Evolutionary conservation across 2,329 filamentous ascomycete genomes (phyloP).

Genomic region (Chaetomium olivaceum): DNA sequence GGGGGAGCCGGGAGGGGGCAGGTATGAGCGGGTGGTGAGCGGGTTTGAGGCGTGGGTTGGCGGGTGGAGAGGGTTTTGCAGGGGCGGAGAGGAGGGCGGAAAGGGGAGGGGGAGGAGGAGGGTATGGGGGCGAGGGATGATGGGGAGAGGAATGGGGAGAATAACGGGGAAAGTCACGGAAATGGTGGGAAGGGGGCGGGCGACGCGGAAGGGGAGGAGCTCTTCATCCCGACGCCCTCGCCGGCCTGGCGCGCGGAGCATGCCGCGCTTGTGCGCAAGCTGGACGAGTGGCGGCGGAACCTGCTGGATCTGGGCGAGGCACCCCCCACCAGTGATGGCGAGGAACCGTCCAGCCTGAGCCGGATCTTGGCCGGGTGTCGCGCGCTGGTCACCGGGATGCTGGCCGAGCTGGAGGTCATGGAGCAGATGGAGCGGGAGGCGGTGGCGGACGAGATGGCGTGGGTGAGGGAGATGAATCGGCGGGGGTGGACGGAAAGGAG

Average conservation of each 20-base stretch:
- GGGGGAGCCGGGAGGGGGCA: slow-evolving; percentile 50
- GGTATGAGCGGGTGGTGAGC: slow-evolving; percentile 55
- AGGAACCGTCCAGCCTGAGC: slow-evolving; percentile 39
- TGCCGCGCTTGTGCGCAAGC: slow-evolving; percentile 50
- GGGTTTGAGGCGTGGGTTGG: slow-evolving; percentile 63
- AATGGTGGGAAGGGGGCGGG: neutral
- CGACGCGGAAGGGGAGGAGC: slow-evolving; percentile 30
- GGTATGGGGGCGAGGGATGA: neutral
- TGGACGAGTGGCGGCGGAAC: slow-evolving; percentile 56
- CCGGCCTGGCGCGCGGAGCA: slow-evolving; percentile 61
- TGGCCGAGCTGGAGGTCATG: slow-evolving; percentile 64
- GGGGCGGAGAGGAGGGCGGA: slow-evolving; percentile 42
- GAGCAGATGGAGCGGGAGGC: slow-evolving; percentile 60
- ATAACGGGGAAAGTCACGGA: neutral
- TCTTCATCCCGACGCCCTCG: slow-evolving; percentile 55
- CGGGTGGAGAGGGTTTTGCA: slow-evolving; percentile 48
- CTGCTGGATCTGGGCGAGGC: slow-evolving; percentile 48
- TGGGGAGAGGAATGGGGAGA: neutral
- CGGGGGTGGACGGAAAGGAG: slow-evolving; percentile 40
- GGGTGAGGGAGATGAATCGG: slow-evolving; percentile 58
- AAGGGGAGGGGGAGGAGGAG: slow-evolving; percentile 25
- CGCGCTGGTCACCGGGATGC: slow-evolving; percentile 57
- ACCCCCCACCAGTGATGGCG: slow-evolving; percentile 2
- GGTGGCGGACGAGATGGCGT: slow-evolving; percentile 56
- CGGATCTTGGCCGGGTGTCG: slow-evolving; percentile 51